Conservation (phyloP, 2,329 filamentous ascomycete species). For the Talaromyces sp. region DNA sequence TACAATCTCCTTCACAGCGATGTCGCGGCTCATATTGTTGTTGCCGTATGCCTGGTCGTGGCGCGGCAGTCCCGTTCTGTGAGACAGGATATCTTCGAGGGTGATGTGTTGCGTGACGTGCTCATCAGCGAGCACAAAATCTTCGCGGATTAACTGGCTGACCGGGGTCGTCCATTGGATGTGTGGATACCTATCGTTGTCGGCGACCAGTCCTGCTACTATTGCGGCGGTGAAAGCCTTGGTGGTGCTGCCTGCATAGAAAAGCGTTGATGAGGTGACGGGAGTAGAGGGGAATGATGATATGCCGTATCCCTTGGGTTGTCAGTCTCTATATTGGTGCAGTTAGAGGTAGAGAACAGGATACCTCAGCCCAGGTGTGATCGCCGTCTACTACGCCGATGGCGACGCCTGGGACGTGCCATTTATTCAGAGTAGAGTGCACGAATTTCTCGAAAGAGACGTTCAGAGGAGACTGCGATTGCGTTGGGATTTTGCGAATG, state of each 20-base stretch:
- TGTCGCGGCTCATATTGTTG: slow-evolving; percentile 18
- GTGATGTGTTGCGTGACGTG: slow-evolving; percentile 26
- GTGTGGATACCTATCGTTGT: slow-evolving; percentile 25
- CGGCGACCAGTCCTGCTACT: slow-evolving; percentile 42
- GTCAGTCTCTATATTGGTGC: not conserved
- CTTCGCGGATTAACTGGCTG: slow-evolving; percentile 31
- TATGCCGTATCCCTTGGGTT: slow-evolving; percentile 16
- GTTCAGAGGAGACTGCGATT: slow-evolving; percentile 3
- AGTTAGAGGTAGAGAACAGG: not conserved
- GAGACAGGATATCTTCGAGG: slow-evolving; percentile 31
- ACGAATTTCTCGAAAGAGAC: slow-evolving; percentile 14
- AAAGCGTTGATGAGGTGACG: slow-evolving; percentile 50
- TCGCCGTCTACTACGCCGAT: slow-evolving; percentile 17
- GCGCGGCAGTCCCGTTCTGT: slow-evolving; percentile 29
- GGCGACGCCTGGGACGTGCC: slow-evolving; percentile 18
- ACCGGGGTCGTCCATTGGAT: slow-evolving; percentile 38
- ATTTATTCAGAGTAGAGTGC: slow-evolving; percentile 9
- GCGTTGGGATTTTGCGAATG: not conserved
- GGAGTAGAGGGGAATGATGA: slow-evolving; percentile 32
- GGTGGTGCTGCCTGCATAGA: slow-evolving; percentile 54
- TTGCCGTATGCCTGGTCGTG: slow-evolving; percentile 24
- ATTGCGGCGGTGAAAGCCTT: slow-evolving; percentile 54
- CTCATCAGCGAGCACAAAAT: slow-evolving; percentile 28
- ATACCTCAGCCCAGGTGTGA: slow-evolving; percentile 18
- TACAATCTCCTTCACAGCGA: slow-evolving; percentile 36